Percentiles rank a stretch among this genome's conserved stretches.
Evolutionary conservation across 306 rosid species (phyloP).

Genomic region (Coriaria nepalensis): DNA sequence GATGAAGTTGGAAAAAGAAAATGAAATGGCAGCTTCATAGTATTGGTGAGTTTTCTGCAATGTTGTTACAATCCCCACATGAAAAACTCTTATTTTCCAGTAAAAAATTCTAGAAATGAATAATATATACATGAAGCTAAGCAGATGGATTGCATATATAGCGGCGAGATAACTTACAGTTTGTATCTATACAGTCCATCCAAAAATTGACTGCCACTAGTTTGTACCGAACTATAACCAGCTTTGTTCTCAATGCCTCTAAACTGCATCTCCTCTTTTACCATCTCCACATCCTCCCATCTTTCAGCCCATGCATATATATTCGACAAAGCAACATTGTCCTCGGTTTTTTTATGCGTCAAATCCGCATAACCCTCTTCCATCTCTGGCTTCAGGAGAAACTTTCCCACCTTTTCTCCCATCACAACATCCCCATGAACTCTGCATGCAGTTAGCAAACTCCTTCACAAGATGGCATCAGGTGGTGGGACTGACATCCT

Average conservation of each 20-base stretch:
- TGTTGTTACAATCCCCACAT: too few species aligned
- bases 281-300: slow-evolving; percentile 57
- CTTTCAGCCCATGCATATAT: slow-evolving; percentile 58
- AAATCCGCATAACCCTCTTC: slow-evolving; percentile 12
- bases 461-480: slow-evolving; percentile 59
- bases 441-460: slow-evolving; percentile 54
- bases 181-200: slow-evolving; percentile 8
- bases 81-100: too few species aligned
- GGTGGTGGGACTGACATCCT: slow-evolving; percentile 39
- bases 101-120: too few species aligned
- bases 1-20: too few species aligned
- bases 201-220: slow-evolving; percentile 8
- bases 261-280: slow-evolving; percentile 48
- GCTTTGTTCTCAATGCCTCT: slow-evolving; percentile 40
- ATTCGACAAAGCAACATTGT: slow-evolving; percentile 64
- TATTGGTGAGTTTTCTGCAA: too few species aligned
- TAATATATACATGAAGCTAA: too few species aligned
- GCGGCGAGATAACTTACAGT: too few species aligned
- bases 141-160: too few species aligned
- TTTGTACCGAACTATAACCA: slow-evolving; percentile 51
- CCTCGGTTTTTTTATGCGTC: slow-evolving; percentile 33
- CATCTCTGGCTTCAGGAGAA: slow-evolving; percentile 31
- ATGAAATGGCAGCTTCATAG: too few species aligned
- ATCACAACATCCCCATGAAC: slow-evolving; percentile 44
- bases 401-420: slow-evolving; percentile 78